Conservation (phyloP, 805 yeast genomes). For the Saccharomycodes ludwigii region DNA sequence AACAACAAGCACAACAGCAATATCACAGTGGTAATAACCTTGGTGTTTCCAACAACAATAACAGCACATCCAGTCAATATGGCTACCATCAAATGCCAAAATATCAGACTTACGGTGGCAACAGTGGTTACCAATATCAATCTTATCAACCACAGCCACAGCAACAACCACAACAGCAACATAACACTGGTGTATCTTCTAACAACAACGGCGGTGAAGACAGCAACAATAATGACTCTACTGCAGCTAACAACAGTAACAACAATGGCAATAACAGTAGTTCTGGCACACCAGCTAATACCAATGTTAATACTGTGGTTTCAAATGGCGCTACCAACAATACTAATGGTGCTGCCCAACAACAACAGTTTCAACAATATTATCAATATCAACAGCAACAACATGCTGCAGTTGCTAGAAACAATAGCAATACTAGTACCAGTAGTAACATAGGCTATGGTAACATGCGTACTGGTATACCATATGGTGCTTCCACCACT, state of each 20-base stretch:
- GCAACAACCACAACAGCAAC: conserved; percentile 7
- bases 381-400: conserved; percentile 19
- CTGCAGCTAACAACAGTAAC: too few relatives aligned
- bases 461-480: conserved; percentile 4
- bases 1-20: conserved; percentile 10
- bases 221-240: conserved; percentile 2
- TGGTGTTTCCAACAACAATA: conserved; percentile 9
- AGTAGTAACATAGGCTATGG: conserved; percentile 1
- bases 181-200: conserved; percentile 6
- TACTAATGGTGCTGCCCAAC: conserved; percentile 17
- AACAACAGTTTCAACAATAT: conserved; percentile 23
- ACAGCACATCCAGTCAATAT: conserved; percentile 7
- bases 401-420: too few relatives aligned
- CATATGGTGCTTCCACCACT: conserved; percentile 17
- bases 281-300: conserved; percentile 5
- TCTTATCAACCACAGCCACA: conserved; percentile 11
- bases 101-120: too few relatives aligned
- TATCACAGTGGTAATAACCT: conserved; percentile 10
- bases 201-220: conserved; percentile 1
- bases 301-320: too few relatives aligned
- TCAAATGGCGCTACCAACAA: too few relatives aligned
- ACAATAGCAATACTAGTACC: conserved; percentile 12
- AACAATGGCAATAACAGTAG: conserved; percentile 14
- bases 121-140: conserved; percentile 16
- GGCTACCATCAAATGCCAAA: too few relatives aligned